These are phyloP conservation scores for Linnemannia elongata DNA, from an alignment of 192 early-diverging fungal genomes.

Conservation along the genomic window DNA sequence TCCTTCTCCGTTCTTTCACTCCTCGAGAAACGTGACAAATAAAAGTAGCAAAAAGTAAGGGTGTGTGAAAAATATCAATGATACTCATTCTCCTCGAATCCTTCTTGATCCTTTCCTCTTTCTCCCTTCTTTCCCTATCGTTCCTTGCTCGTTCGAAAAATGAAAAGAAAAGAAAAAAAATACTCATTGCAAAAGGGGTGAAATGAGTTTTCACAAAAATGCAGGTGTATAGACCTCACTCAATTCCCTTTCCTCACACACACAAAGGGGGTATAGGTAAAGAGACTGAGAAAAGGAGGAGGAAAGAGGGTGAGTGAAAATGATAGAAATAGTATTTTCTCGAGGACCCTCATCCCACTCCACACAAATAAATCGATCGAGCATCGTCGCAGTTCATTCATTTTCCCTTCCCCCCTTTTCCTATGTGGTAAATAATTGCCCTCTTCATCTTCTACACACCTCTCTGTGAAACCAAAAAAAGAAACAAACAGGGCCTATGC, in stretches of 20 bases:
- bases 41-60: not conserved
- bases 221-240: not conserved
- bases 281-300: not conserved
- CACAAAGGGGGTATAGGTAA: not conserved
- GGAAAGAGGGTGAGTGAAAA: constrained; percentile 2
- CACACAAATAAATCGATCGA: too few relatives aligned
- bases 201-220: not conserved
- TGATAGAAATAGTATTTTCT: not conserved
- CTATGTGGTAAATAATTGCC: not conserved
- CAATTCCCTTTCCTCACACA: not conserved
- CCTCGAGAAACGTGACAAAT: not conserved
- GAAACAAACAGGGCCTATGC: too few relatives aligned
- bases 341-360: not conserved
- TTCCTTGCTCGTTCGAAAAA: not conserved
- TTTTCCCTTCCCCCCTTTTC: not conserved
- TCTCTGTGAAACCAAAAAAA: not conserved
- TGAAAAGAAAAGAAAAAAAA: not conserved
- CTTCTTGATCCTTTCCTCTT: not conserved
- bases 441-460: not conserved
- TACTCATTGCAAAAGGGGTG: not conserved
- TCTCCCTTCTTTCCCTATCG: not conserved
- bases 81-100: not conserved
- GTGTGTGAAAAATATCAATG: not conserved
- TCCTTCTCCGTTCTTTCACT: not conserved
- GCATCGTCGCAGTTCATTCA: not conserved